Evolutionary conservation across 108 stramenopile genomes (phyloP), one percentile per base, ranked within the genome.

Genomic region (Craspedostauros australis): DNA sequence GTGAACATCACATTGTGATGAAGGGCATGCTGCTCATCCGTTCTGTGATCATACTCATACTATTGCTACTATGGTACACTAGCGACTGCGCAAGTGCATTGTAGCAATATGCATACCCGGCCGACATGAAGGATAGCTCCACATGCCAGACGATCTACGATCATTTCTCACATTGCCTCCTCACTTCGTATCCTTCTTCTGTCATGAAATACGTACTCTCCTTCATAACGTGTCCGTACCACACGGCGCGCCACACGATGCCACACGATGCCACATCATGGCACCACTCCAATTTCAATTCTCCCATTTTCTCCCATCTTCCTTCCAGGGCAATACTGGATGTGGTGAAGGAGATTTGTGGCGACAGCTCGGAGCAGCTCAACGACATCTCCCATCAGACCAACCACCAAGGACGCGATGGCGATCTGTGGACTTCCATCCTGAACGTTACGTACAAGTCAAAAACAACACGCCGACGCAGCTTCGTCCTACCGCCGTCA

Each of bases 311-410:
- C 6, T 23, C 46, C 9, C 34, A 23, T 53, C 11, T 21, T 11
- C 34, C 14, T 25, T 50, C n/a, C 24, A 76, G 75, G 50, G 52
- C 58, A 3, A 56, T 76, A n/a, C 41, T 61, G 14, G 49, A 54
- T 5, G 55, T 69, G 8, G 62, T 60, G 15, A 31, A 49, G 29
- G 68, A 76, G 49, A 51, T 76, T 32, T 70, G 58, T 27, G 20
- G 27, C 1, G 62, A 64, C 25, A 38, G 24, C 4, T 41, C 16
- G 16, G 62, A 37, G n/a, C n/a, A n/a, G n/a, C n/a, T n/a, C n/a
- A n/a, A n/a, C n/a, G n/a, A n/a, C n/a, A n/a, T n/a, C n/a, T n/a
- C n/a, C n/a, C n/a, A n/a, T n/a, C n/a, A n/a, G n/a, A n/a, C n/a
- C n/a, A 2, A 42, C 61, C 4, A 27, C 12, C 23, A 50, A 41